A percentile compares a stretch with the other conserved stretches of the same genome.
Evolutionary conservation across 768 basidiomycete genomes (phyloP).

Genomic region (Macrocybe gigantea): DNA sequence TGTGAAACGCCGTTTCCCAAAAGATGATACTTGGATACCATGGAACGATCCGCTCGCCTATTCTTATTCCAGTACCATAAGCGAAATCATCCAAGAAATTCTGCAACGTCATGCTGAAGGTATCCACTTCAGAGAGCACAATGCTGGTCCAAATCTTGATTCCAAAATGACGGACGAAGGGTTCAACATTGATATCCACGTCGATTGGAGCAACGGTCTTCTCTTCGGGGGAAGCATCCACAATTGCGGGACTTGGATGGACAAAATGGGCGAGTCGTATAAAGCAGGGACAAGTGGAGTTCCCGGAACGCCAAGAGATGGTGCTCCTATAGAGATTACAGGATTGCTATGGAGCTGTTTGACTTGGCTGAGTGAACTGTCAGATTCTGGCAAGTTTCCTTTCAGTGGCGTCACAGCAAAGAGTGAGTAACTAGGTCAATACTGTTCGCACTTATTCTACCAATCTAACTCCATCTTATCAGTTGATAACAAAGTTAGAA

Average conservation of each 20-base stretch:
- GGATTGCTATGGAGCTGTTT: constrained; percentile 91
- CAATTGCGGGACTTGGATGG: constrained; percentile 98
- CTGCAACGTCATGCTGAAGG: constrained; percentile 90
- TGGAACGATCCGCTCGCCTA: constrained; percentile 89
- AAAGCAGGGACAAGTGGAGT: constrained; percentile 90
- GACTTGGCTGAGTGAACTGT: constrained; percentile 78
- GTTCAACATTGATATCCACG: constrained; percentile 87
- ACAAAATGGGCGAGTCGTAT: constrained; percentile 94
- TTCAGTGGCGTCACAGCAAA: constrained; percentile 83
- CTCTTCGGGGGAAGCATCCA: constrained; percentile 81
- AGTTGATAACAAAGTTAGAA: constrained; percentile 66
- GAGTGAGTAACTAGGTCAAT: constrained; percentile 41
- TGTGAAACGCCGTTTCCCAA: constrained; percentile 91
- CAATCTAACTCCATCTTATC: not conserved
- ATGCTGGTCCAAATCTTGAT: constrained; percentile 95
- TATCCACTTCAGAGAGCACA: constrained; percentile 92
- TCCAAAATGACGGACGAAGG: constrained; percentile 93
- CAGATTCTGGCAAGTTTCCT: constrained; percentile 65
- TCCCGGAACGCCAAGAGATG: constrained; percentile 95
- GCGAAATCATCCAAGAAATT: constrained; percentile 96
- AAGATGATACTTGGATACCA: constrained; percentile 88
- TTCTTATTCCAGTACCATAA: constrained; percentile 72
- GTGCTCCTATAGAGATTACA: constrained; percentile 93
- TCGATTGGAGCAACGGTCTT: constrained; percentile 95
- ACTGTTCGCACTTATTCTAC: not conserved